Percentiles rank a stretch among this genome's conserved stretches.
phyloP scores from a whole-genome alignment of 2,329 filamentous ascomycete species.

The Keithomyces neogunnii region DNA sequence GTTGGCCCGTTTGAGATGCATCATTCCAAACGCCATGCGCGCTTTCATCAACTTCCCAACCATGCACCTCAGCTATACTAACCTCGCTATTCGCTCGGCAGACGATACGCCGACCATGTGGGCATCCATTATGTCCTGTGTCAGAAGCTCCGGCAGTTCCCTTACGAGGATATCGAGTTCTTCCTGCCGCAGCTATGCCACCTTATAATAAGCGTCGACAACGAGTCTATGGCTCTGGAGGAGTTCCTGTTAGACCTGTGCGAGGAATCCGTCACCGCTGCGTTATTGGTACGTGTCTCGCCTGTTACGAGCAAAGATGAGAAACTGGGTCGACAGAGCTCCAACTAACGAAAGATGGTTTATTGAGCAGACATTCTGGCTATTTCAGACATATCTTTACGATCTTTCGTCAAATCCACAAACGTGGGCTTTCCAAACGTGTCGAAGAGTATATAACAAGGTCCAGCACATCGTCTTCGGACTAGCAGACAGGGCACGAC shows the following conservation, averaged over 20 bases:
- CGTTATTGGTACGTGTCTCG: constrained; percentile 57
- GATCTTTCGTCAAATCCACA: constrained; percentile 70
- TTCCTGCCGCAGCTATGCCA: constrained; percentile 84
- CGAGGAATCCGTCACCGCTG: constrained; percentile 79
- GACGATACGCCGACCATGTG: constrained; percentile 82
- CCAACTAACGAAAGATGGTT: constrained; percentile 12
- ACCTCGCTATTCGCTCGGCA: constrained; percentile 23
- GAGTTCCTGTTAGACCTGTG: constrained; percentile 81
- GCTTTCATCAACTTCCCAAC: background rate
- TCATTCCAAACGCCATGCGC: background rate
- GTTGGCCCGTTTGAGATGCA: constrained; percentile 20
- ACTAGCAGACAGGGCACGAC: constrained; percentile 56
- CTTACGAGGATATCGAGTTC: constrained; percentile 88
- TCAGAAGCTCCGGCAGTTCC: constrained; percentile 80
- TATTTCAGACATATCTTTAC: constrained; percentile 81
- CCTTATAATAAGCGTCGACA: constrained; percentile 79
- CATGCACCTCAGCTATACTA: background rate
- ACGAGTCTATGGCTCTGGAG: constrained; percentile 85
- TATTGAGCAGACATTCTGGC: constrained; percentile 67
- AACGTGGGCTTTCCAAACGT: constrained; percentile 72
- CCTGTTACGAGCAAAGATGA: background rate
- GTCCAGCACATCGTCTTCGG: constrained; percentile 84
- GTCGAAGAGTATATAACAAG: constrained; percentile 77
- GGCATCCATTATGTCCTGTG: constrained; percentile 85
- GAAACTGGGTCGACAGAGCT: background rate